A percentile compares a stretch with the other conserved stretches of the same genome.
Evolutionary conservation across 306 rosid species (phyloP).

Genomic region (Senna tora): DNA sequence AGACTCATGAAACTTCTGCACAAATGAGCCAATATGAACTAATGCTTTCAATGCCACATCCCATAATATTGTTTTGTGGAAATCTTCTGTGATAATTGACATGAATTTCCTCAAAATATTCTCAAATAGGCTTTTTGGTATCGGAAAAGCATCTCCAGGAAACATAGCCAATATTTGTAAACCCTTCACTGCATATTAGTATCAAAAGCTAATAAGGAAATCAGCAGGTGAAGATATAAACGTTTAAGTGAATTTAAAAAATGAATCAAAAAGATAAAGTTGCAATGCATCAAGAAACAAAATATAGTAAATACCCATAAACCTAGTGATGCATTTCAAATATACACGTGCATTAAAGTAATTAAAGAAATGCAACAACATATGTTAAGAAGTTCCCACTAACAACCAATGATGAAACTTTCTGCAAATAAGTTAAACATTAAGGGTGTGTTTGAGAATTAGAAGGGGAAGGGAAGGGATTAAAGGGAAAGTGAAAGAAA

Average conservation of each 20-base stretch:
- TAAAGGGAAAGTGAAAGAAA: too few species aligned
- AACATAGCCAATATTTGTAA: slow-evolving; percentile 79
- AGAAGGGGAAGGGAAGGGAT: too few species aligned
- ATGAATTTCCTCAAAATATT: slow-evolving; percentile 62
- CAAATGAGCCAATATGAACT: slow-evolving; percentile 68
- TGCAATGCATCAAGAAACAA: slow-evolving; percentile 4
- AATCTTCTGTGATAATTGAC: slow-evolving; percentile 68
- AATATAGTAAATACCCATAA: not conserved
- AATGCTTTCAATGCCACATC: slow-evolving; percentile 70
- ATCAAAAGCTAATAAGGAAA: slow-evolving; percentile 35
- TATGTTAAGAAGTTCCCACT: not conserved
- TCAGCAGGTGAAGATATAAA: slow-evolving; percentile 36
- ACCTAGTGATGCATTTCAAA: slow-evolving; percentile 5
- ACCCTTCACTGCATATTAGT: slow-evolving; percentile 70
- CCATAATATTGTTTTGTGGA: slow-evolving; percentile 61
- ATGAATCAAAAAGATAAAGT: slow-evolving; percentile 25
- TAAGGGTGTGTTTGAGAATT: too few species aligned
- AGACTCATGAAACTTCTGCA: slow-evolving; percentile 57
- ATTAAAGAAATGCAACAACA: not conserved
- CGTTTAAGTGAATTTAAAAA: slow-evolving; percentile 7
- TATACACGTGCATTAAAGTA: not conserved
- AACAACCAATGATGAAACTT: slow-evolving; percentile 20
- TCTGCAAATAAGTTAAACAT: slow-evolving; percentile 9
- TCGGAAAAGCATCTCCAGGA: slow-evolving; percentile 66
- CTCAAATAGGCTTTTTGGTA: slow-evolving; percentile 55